These are phyloP conservation scores for Craspedostauros australis DNA, from an alignment of 108 stramenopile genomes.

Conservation along the genomic window DNA sequence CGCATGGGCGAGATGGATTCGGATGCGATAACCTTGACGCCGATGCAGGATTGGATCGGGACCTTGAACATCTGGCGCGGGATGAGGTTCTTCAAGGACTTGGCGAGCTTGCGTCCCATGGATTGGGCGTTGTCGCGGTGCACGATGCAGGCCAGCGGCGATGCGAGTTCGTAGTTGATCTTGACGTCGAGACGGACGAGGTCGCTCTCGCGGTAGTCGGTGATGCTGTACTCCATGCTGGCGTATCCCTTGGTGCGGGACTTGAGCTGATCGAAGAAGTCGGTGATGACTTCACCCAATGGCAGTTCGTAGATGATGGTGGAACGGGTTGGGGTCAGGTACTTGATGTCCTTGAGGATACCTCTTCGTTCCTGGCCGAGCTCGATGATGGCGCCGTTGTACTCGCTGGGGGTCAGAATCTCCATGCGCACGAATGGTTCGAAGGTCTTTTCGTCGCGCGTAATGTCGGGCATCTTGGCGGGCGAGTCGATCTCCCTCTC, in stretches of 20 bases:
- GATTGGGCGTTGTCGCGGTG: constrained; percentile 87
- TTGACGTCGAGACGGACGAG: constrained; percentile 94
- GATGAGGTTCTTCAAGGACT: constrained; percentile 89
- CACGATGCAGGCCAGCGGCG: constrained; percentile 90
- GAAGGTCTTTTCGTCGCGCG: constrained; percentile 57
- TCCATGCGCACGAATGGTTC: constrained; percentile 93
- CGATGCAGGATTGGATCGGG: constrained; percentile 89
- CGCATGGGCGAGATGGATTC: constrained; percentile 90
- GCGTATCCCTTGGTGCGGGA: constrained; percentile 96
- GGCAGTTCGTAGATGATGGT: constrained; percentile 87
- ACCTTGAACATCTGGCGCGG: constrained; percentile 98
- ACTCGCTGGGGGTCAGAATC: constrained; percentile 78
- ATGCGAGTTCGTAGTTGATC: constrained; percentile 92
- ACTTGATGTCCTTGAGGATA: constrained; percentile 85
- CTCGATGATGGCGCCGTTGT: constrained; percentile 84
- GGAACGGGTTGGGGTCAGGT: constrained; percentile 89
- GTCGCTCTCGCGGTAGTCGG: constrained; percentile 85
- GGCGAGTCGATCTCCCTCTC: constrained; percentile 82
- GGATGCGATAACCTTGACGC: constrained; percentile 86
- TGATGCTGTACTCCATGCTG: constrained; percentile 92
- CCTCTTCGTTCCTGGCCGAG: constrained; percentile 88
- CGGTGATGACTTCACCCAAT: constrained; percentile 93
- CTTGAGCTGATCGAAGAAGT: constrained; percentile 98
- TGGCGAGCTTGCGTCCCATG: constrained; percentile 72
- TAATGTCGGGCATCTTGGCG: constrained; percentile 89